Base-by-base conservation (phyloP, 495 filamentous ascomycete genomes). In the Penicillium paradoxum region DNA sequence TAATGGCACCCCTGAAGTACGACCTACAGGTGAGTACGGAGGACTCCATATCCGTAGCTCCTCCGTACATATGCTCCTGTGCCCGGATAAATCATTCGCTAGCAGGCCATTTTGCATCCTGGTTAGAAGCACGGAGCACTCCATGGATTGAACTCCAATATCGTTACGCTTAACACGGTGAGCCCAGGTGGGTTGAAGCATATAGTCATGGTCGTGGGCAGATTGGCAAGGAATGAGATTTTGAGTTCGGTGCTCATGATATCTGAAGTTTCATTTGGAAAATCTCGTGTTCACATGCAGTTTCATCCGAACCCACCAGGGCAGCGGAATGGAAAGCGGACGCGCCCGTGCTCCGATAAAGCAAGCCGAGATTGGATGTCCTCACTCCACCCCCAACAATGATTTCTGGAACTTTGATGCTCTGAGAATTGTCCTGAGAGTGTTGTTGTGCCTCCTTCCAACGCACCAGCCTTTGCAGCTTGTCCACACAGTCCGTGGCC, bases 341-440 rank as follows among this genome's bases (percentile, higher is more conserved):
- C 0, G 67, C 66, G 2, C 56, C 46, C 0, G 69, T 65, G 18
- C 42, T 52, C n/a, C 54, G 36, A 49, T 37, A 59, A 38, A 79
- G 50, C 14, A 32, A 14, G 21, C 19, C 37, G 17, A 73, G 25
- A 63, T 78, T 77, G 1, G 24, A 49, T 4, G 67, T 56, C 47
- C 76, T 62, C 6, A 79, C 68, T 25, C 73, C 69, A 41, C 75
- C 70, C 18, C 74, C 66, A 33, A 69, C 51, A 45, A 76, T 67
- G 15, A 77, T 57, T 9, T 58, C 45, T 1, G 41, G 48, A 25
- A 58, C 49, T 25, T 17, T 34, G 4, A 10, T 14, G 18, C n/a
- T 5, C 13, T 7, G 9, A 30, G 17, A 14, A 25, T 15, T 6
- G 1, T 14, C 30, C 17, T 22, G 19, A 15, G 3, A 44, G 14